These are phyloP conservation scores for Taxillus chinensis DNA, from an alignment of 164 flowering plant species.

Conservation along the genomic window DNA sequence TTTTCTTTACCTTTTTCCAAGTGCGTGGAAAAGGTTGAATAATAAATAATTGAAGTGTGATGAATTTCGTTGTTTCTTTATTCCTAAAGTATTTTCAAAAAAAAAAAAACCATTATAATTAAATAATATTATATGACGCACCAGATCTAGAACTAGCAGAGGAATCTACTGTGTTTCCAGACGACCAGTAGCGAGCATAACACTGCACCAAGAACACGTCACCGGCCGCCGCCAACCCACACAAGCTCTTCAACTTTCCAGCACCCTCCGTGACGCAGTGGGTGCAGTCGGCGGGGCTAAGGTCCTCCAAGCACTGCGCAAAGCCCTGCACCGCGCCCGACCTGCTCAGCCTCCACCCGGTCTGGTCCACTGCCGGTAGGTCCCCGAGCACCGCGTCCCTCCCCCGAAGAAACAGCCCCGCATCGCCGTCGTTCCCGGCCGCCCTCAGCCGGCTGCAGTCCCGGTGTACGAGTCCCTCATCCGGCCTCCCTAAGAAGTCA, in stretches of 20 bases:
- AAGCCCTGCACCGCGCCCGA: constrained; percentile 66
- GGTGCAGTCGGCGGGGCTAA: constrained; percentile 48
- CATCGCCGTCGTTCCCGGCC: constrained; percentile 40
- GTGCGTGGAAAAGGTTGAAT: no score
- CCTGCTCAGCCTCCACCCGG: constrained; percentile 52
- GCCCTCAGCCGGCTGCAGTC: constrained; percentile 54
- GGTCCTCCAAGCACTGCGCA: constrained; percentile 78
- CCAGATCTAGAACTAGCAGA: constrained; percentile 20
- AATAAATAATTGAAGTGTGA: no score
- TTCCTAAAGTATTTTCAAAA: background rate
- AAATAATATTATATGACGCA: constrained; percentile 5
- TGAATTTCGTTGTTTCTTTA: no score
- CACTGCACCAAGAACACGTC: constrained; percentile 80
- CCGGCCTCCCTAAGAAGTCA: constrained; percentile 55
- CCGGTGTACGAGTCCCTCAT: constrained; percentile 44
- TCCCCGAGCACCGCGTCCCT: constrained; percentile 82
- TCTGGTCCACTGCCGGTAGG: constrained; percentile 25
- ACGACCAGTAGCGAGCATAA: constrained; percentile 82
- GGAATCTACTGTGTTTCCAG: constrained; percentile 54
- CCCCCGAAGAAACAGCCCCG: constrained; percentile 28
- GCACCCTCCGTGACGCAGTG: constrained; percentile 59
- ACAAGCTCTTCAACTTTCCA: constrained; percentile 48
- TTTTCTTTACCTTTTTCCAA: no score
- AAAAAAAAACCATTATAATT: background rate
- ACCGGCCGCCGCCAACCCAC: constrained; percentile 70